A percentile compares a stretch with the other conserved stretches of the same genome.
phyloP scores from a whole-genome alignment of 352 stramenopile genomes.

The Phytophthora citricola region DNA sequence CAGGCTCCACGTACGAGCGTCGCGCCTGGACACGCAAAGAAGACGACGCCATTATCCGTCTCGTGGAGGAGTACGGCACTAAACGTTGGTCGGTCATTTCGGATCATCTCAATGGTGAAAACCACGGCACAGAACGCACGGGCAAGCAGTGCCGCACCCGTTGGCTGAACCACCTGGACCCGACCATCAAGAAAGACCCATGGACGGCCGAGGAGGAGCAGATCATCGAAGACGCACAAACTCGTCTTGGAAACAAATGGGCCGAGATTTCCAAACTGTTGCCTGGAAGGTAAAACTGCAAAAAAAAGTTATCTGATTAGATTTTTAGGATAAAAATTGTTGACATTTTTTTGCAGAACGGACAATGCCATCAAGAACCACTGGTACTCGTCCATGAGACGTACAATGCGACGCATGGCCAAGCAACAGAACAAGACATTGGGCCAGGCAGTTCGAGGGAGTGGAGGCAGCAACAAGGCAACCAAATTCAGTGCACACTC shows the following conservation, averaged over 20 bases:
- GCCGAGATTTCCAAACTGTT: slow-evolving; percentile 98
- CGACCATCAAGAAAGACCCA: slow-evolving; percentile 89
- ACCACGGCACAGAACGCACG: slow-evolving; percentile 84
- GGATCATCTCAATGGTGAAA: slow-evolving; percentile 86
- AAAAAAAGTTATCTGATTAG: slow-evolving; percentile 8
- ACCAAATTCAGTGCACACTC: slow-evolving; percentile 44
- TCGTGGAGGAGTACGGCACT: slow-evolving; percentile 88
- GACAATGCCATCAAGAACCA: slow-evolving; percentile 93
- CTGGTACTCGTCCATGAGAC: slow-evolving; percentile 92
- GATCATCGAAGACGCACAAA: slow-evolving; percentile 91
- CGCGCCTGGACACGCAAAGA: slow-evolving; percentile 88
- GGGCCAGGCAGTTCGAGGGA: slow-evolving; percentile 28
- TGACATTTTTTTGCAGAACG: slow-evolving; percentile 47
- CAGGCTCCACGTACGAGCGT: slow-evolving; percentile 80
- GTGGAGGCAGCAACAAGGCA: slow-evolving; percentile 18
- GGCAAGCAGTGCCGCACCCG: slow-evolving; percentile 86
- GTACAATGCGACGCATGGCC: slow-evolving; percentile 89
- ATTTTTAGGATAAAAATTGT: not conserved
- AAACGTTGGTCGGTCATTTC: slow-evolving; percentile 91
- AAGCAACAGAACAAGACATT: slow-evolving; percentile 87
- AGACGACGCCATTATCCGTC: slow-evolving; percentile 84
- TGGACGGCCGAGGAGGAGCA: slow-evolving; percentile 91
- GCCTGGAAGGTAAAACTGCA: slow-evolving; percentile 76
- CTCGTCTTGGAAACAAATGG: slow-evolving; percentile 97
- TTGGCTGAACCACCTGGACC: slow-evolving; percentile 88